Percentiles rank a stretch among this genome's conserved stretches.
phyloP scores from a whole-genome alignment of 257 asterid genomes.

The Solanum virginianum region DNA sequence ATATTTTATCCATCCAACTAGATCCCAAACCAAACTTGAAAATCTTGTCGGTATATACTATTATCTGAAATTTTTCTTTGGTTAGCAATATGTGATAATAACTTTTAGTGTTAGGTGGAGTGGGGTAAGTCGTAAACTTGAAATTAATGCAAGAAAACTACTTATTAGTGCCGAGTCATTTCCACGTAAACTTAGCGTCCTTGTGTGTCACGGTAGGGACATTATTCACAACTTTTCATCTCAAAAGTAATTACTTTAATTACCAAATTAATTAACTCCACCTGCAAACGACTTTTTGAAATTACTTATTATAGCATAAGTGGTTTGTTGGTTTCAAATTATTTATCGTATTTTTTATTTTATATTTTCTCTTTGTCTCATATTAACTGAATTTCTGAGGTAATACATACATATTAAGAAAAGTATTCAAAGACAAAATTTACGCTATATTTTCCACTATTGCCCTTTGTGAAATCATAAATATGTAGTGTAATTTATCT shows the following conservation, averaged over 20 bases:
- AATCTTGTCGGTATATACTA: not conserved
- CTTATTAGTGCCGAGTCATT: constrained; percentile 30
- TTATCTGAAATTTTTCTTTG: not conserved
- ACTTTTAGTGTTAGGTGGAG: not conserved
- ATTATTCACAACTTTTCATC: not conserved
- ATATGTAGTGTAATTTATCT: too few species aligned
- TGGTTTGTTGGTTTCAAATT: accelerated
- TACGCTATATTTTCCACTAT: too few species aligned
- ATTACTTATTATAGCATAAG: not conserved
- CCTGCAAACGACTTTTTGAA: not conserved
- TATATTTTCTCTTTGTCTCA: too few species aligned
- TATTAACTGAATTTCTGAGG: too few species aligned
- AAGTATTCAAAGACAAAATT: too few species aligned
- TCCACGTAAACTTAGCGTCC: constrained; percentile 30
- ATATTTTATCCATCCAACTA: not conserved
- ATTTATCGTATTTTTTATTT: not conserved
- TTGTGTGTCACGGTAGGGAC: not conserved
- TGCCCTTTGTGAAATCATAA: too few species aligned
- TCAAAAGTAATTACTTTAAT: not conserved
- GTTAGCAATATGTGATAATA: not conserved
- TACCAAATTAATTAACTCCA: not conserved
- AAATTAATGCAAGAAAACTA: not conserved
- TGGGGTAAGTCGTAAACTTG: not conserved
- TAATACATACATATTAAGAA: too few species aligned
- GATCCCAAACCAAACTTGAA: not conserved